Evolutionary conservation across 2,329 filamentous ascomycete genomes (phyloP).

Genomic region (Sporothrix schenckii): DNA sequence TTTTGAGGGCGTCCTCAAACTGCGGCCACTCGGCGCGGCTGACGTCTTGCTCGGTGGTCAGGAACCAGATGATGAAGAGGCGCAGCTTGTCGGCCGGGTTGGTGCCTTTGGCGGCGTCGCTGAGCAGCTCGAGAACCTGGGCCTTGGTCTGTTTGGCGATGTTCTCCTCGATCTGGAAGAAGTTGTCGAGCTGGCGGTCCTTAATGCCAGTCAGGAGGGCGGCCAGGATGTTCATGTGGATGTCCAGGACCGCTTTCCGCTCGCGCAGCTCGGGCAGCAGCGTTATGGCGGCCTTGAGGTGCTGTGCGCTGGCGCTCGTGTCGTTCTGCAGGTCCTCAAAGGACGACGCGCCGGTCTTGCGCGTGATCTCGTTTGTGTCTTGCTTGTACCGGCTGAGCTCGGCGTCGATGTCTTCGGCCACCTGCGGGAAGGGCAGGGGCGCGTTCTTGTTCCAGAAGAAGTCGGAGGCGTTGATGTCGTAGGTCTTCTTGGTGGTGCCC

Average conservation of each 20-base stretch:
- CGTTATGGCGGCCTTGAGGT: constrained; percentile 94
- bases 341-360: constrained; percentile 89
- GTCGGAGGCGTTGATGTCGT: constrained; percentile 86
- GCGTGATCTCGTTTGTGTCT: constrained; percentile 90
- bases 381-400: constrained; percentile 95
- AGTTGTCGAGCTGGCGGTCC: constrained; percentile 91
- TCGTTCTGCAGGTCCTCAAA: constrained; percentile 93
- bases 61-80: constrained; percentile 94
- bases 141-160: constrained; percentile 88
- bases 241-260: constrained; percentile 88
- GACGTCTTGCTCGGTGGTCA: constrained; percentile 90
- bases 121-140: constrained; percentile 85
- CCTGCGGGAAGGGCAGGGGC: constrained; percentile 86
- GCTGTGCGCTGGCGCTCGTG: constrained; percentile 83
- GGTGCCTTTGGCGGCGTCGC: constrained; percentile 77
- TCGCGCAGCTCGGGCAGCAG: constrained; percentile 88
- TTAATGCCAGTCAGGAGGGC: constrained; percentile 79
- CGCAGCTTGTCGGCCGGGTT: constrained; percentile 87
- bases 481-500: constrained; percentile 80
- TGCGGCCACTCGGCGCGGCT: constrained; percentile 78
- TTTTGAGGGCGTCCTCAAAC: constrained; percentile 81
- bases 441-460: constrained; percentile 98
- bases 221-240: constrained; percentile 98
- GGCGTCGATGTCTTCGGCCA: constrained; percentile 88
- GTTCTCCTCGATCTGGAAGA: constrained; percentile 91